Conservation (phyloP, 2,329 filamentous ascomycete species). For the Pseudopyricularia cyperi region DNA sequence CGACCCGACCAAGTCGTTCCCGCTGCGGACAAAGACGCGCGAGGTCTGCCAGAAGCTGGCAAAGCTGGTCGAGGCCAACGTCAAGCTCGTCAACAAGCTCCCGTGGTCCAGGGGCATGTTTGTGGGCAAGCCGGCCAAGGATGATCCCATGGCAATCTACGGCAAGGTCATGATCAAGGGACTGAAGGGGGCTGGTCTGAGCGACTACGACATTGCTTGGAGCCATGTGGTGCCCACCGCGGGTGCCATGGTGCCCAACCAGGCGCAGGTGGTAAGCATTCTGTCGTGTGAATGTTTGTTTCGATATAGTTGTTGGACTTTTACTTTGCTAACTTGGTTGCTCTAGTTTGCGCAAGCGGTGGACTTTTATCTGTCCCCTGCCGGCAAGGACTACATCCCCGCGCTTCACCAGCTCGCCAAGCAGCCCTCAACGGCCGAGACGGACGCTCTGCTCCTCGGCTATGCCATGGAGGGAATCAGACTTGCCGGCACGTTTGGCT, state of each 20-base stretch:
- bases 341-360: slow-evolving; percentile 55
- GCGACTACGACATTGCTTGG: slow-evolving; percentile 54
- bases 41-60: slow-evolving; percentile 47
- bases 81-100: slow-evolving; percentile 39
- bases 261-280: slow-evolving; percentile 48
- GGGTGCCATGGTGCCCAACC: slow-evolving; percentile 54
- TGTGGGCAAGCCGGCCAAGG: slow-evolving; percentile 32
- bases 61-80: slow-evolving; percentile 46
- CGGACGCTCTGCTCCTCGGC: slow-evolving; percentile 50
- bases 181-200: slow-evolving; percentile 50
- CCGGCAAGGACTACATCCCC: slow-evolving; percentile 40
- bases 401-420: slow-evolving; percentile 49
- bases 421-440: slow-evolving; percentile 38
- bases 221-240: slow-evolving; percentile 57
- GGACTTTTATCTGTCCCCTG: slow-evolving; percentile 55
- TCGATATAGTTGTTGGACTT: background rate
- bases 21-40: slow-evolving; percentile 43
- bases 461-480: slow-evolving; percentile 63
- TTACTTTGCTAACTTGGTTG: no score
- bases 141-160: slow-evolving; percentile 46
- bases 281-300: background rate
- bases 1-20: slow-evolving; percentile 54
- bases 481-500: slow-evolving; percentile 48
- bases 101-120: slow-evolving; percentile 34
- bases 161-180: slow-evolving; percentile 53